phyloP scores from a whole-genome alignment of 176 grass and related monocot genomes.

The Raddia guianensis region DNA sequence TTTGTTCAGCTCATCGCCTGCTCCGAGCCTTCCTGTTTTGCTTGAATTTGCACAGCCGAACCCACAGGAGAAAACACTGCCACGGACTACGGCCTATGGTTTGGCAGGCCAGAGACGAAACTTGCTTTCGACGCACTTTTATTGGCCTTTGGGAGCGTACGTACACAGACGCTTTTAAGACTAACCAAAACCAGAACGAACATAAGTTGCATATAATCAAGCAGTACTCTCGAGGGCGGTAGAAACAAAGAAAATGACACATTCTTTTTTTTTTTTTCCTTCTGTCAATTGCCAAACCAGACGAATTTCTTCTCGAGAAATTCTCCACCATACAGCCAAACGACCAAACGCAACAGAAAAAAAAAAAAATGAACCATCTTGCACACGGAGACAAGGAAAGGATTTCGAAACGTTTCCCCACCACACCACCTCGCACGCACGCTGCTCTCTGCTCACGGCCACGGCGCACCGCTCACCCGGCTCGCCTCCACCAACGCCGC shows the following conservation, averaged over 20 bases:
- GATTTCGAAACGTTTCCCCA: constrained; percentile 41
- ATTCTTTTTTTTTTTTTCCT: neutral
- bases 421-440: constrained; percentile 8
- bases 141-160: neutral
- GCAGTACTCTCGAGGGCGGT: neutral
- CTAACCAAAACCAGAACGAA: neutral
- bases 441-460: neutral
- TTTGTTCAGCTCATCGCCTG: too few relatives aligned
- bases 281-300: neutral
- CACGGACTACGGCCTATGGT: too few relatives aligned
- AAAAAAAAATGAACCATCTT: neutral
- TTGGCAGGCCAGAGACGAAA: too few relatives aligned
- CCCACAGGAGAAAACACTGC: neutral
- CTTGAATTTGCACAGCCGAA: neutral
- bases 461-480: neutral
- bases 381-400: constrained; percentile 32
- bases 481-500: neutral
- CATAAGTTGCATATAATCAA: neutral
- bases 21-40: neutral
- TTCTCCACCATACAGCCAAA: neutral
- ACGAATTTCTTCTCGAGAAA: neutral
- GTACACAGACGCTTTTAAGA: neutral
- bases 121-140: neutral
- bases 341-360: neutral
- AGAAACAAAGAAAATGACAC: neutral